Conservation (phyloP, 2,329 filamentous ascomycete genomes). For the Fusarium sp. region DNA sequence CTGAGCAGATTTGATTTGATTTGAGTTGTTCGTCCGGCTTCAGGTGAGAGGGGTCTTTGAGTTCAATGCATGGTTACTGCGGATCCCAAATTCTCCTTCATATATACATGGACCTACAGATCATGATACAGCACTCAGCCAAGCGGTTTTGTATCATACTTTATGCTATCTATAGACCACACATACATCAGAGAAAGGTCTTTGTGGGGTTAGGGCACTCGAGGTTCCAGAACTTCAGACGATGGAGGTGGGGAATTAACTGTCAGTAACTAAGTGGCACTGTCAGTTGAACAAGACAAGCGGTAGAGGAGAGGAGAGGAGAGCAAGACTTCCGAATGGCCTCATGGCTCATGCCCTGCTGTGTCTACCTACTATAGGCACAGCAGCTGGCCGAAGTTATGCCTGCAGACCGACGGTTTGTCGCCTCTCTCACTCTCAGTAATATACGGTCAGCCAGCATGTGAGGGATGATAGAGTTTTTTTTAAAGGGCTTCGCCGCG, state of each 20-base stretch:
- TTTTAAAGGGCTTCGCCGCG: constrained; percentile 1
- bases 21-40: not conserved
- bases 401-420: constrained; percentile 8
- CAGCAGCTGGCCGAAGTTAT: constrained; percentile 4
- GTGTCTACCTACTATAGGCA: not conserved
- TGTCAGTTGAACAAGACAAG: not conserved
- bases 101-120: not conserved
- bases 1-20: constrained; percentile 1
- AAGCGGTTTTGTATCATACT: constrained; percentile 16
- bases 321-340: not conserved
- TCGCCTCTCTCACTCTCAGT: not conserved
- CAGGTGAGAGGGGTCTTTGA: not conserved
- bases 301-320: not conserved
- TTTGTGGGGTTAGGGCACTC: constrained; percentile 20
- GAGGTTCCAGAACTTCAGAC: constrained; percentile 23
- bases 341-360: not conserved
- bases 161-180: not conserved
- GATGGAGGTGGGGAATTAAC: constrained; percentile 16
- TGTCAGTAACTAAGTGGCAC: constrained; percentile 26
- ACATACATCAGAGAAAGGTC: not conserved
- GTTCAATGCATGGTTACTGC: constrained; percentile 3
- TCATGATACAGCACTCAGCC: constrained; percentile 1
- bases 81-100: constrained; percentile 11
- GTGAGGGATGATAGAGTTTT: constrained; percentile 24
- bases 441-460: not conserved